Evolutionary conservation across 2,329 filamentous ascomycete species (phyloP), one percentile per base, ranked within the genome.

Genomic region (Coniochaeta sp.): DNA sequence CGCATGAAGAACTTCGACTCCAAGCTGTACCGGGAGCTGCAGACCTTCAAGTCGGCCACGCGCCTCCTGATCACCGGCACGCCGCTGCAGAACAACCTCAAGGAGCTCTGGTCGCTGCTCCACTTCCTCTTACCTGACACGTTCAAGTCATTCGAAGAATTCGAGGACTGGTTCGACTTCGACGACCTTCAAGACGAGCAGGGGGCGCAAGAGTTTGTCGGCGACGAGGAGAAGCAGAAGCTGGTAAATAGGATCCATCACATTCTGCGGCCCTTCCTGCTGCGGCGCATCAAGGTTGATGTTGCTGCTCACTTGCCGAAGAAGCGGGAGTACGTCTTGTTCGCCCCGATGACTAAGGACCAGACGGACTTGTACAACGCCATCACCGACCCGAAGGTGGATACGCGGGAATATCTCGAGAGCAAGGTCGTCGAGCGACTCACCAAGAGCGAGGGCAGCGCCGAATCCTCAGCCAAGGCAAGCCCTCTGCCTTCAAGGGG

Each of bases 1-100:
- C 86, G 94, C 1, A 85, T 99, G 78, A 99, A 99, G 73, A 99
- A 99, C 57, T 86, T 95, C 56, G 91, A 97, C 48, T 95, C 92
- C 27, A 88, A 89, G 53, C 76, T 99, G 0, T 96, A 97, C 56
- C 86, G 89, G 47, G 90, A 96, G 58, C 72, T 99, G 0, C 83
- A 94, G 57, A 86, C 87, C 0, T 97, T 97, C 62, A 85, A 86
- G 22, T 97, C 92, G 0, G 90, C 91, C 0, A 96, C 95, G 35
- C 81, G 94, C 52, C 77, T 99, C 0, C 78, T 99, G 1, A 96
- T 99, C 30, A 97, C 94, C 0, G 94, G 94, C 8, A 99, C 94
- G 0, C 94, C 94, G 0, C 71, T 99, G 0, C 94, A 99, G 58
- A 99, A 99, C 66, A 97, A 97, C 56, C 77, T 99, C 0, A 87